Percentiles rank a stretch among this genome's conserved stretches.
Conservation (phyloP, 768 basidiomycete species). For the Panaeolus cyanescens region DNA sequence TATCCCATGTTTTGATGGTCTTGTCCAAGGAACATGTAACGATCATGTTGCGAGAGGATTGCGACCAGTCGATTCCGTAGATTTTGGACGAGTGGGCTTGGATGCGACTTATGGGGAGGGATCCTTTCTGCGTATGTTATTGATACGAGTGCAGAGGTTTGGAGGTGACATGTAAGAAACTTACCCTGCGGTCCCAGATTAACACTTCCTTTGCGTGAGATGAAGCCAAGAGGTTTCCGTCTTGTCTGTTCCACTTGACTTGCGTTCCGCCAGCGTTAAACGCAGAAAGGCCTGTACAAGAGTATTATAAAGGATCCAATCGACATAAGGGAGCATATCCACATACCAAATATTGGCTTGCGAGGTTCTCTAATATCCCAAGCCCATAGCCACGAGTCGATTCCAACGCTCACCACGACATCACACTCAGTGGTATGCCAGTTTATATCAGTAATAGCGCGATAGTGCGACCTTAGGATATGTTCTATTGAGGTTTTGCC, state of each 20-base stretch:
- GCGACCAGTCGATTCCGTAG: constrained; percentile 97
- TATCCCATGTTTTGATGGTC: constrained; percentile 88
- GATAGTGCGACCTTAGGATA: constrained; percentile 85
- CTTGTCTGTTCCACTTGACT: constrained; percentile 94
- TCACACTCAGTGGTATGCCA: constrained; percentile 91
- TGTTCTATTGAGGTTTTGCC: constrained; percentile 83
- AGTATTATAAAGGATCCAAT: neutral
- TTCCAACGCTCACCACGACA: constrained; percentile 84
- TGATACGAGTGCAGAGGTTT: neutral
- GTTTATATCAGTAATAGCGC: constrained; percentile 97
- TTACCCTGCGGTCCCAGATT: constrained; percentile 92
- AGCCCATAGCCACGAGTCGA: constrained; percentile 93
- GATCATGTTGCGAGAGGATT: constrained; percentile 70
- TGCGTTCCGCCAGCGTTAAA: constrained; percentile 80
- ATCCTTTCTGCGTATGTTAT: constrained; percentile 73
- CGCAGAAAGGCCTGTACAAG: constrained; percentile 37
- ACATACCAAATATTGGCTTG: constrained; percentile 76
- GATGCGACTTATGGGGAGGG: constrained; percentile 74
- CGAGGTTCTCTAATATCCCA: constrained; percentile 84
- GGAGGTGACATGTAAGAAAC: constrained; percentile 20
- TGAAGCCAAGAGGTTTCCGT: constrained; percentile 86
- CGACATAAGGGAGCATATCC: constrained; percentile 38
- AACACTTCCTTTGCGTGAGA: constrained; percentile 85
- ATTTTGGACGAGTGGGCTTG: constrained; percentile 89
- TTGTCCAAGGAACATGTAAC: constrained; percentile 96